Percentiles rank a stretch among this genome's conserved stretches.
Conservation (phyloP, 2,329 filamentous ascomycete genomes). For the Trichoderma pleuroti region DNA sequence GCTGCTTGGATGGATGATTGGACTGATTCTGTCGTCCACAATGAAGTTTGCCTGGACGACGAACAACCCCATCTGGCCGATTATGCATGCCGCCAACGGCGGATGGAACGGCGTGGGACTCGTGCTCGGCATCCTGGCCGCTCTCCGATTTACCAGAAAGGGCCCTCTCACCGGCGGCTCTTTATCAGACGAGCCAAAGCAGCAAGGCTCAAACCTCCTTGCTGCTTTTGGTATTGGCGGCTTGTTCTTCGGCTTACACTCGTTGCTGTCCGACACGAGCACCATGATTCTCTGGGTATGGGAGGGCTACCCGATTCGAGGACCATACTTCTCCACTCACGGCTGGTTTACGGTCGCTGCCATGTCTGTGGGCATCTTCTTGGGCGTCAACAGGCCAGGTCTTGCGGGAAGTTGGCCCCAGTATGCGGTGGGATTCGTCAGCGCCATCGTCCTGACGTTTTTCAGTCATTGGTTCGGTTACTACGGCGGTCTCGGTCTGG, state of each 20-base stretch:
- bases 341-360: conserved; percentile 80
- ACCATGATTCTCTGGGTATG: conserved; percentile 99
- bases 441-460: conserved; percentile 73
- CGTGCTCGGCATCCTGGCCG: conserved; percentile 69
- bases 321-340: conserved; percentile 84
- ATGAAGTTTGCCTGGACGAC: conserved; percentile 91
- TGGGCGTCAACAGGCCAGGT: conserved; percentile 70
- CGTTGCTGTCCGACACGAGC: conserved; percentile 90
- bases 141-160: conserved; percentile 69
- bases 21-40: conserved; percentile 78
- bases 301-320: conserved; percentile 90
- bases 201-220: conserved; percentile 64
- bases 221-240: conserved; percentile 77
- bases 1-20: conserved; percentile 75
- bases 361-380: conserved; percentile 77
- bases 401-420: conserved; percentile 74
- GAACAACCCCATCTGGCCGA: conserved; percentile 96
- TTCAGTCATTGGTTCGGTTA: conserved; percentile 85
- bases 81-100: conserved; percentile 84
- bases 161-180: conserved; percentile 47
- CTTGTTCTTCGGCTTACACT: conserved; percentile 85
- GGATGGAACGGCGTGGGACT: conserved; percentile 88
- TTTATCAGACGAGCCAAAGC: conserved; percentile 27
- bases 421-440: conserved; percentile 73
- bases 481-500: conserved; percentile 72